A percentile compares a stretch with the other conserved stretches of the same genome.
These are phyloP conservation scores for Phytophthora constricta DNA, from an alignment of 352 stramenopile species.

Conservation along the genomic window DNA sequence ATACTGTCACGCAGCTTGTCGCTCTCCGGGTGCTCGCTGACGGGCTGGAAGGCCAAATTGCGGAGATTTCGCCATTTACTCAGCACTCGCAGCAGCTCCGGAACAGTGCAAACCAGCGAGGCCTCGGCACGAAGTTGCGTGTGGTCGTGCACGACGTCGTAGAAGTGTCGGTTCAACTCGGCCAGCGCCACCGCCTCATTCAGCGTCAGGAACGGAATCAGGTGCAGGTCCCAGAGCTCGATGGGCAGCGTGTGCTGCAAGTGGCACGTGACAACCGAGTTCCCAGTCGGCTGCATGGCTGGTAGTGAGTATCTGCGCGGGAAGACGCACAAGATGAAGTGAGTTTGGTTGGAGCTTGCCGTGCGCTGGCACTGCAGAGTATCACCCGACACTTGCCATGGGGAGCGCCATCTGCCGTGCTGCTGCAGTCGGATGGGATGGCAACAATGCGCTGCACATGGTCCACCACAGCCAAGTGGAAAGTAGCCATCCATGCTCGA, in stretches of 20 bases:
- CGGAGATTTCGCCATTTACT: constrained; percentile 61
- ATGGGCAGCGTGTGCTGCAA: constrained; percentile 42
- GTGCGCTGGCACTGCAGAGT: constrained; percentile 8
- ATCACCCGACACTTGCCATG: constrained; percentile 2
- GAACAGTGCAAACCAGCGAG: constrained; percentile 42
- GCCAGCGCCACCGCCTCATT: constrained; percentile 63
- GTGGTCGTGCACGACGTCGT: constrained; percentile 57
- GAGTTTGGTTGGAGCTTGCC: too few species aligned
- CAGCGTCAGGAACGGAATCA: constrained; percentile 61
- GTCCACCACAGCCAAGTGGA: not conserved
- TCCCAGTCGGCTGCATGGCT: constrained; percentile 20
- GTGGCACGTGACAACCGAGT: constrained; percentile 10
- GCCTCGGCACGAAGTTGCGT: constrained; percentile 50
- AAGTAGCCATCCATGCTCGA: too few species aligned
- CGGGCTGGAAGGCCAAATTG: constrained; percentile 65
- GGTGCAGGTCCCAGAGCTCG: constrained; percentile 64
- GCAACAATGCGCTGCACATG: not conserved
- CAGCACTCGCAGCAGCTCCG: constrained; percentile 43
- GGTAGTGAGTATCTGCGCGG: constrained; percentile 8
- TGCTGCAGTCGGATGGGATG: not conserved
- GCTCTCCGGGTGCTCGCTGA: constrained; percentile 25
- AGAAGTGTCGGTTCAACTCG: constrained; percentile 59
- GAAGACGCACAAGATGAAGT: constrained; percentile 15
- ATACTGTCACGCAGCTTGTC: constrained; percentile 30
- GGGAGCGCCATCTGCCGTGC: not conserved